Conservation (phyloP, 192 early-diverging fungal genomes). For the Chytriomyces hyalinus region DNA sequence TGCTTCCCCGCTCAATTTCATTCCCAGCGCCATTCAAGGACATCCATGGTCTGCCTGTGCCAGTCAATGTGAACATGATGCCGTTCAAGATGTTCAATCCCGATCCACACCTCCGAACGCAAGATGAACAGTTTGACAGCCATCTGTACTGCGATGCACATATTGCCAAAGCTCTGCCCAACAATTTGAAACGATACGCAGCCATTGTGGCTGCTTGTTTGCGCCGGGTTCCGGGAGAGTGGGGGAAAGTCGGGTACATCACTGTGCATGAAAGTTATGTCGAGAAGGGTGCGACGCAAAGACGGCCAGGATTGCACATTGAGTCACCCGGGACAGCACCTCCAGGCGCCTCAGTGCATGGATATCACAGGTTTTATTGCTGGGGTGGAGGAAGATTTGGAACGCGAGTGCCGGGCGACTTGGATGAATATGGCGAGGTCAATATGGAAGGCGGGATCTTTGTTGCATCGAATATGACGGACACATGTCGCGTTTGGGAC, state of each 20-base stretch:
- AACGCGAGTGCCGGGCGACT: neutral
- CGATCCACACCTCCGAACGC: neutral
- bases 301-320: constrained; percentile 7
- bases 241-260: constrained; percentile 13
- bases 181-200: constrained; percentile 12
- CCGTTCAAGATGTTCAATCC: constrained; percentile 1
- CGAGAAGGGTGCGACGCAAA: neutral
- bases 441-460: constrained; percentile 15
- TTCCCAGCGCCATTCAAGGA: constrained; percentile 1
- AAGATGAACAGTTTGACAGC: no score
- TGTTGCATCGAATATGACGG: neutral
- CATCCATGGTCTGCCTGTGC: neutral
- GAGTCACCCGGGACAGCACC: neutral
- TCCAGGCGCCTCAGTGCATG: neutral
- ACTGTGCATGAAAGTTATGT: constrained; percentile 16
- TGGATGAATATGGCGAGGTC: neutral
- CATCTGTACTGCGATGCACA: neutral
- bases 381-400: constrained; percentile 7
- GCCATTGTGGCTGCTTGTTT: constrained; percentile 1
- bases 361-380: neutral
- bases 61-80: constrained; percentile 21
- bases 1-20: neutral
- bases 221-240: neutral
- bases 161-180: neutral
- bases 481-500: neutral